A percentile compares a stretch with the other conserved stretches of the same genome.
Evolutionary conservation across 2,329 filamentous ascomycete species (phyloP).

Genomic region (Domatiomyces catenatus): DNA sequence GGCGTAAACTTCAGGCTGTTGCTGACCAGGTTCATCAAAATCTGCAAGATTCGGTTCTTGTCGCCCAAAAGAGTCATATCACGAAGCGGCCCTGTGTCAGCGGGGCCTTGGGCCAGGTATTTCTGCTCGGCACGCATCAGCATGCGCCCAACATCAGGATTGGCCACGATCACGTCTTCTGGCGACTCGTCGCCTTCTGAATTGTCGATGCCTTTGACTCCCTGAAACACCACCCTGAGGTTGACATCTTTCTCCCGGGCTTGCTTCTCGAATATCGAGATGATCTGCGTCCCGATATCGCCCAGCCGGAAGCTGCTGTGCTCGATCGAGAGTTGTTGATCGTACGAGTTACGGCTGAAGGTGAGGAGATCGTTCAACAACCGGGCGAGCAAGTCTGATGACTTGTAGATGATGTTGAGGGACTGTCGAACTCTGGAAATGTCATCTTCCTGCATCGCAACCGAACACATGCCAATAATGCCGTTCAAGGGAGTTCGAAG

Average conservation of each 20-base stretch:
- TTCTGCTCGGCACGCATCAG: slow-evolving; percentile 16
- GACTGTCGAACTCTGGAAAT: slow-evolving; percentile 62
- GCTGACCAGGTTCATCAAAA: slow-evolving; percentile 60
- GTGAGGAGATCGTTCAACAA: slow-evolving; percentile 75
- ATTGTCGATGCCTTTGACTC: slow-evolving; percentile 25
- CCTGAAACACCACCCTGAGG: slow-evolving; percentile 54
- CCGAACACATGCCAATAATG: slow-evolving; percentile 83
- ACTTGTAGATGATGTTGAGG: slow-evolving; percentile 74
- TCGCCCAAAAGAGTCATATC: slow-evolving; percentile 82
- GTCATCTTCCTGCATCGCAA: slow-evolving; percentile 82
- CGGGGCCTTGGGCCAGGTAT: slow-evolving; percentile 44
- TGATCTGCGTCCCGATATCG: slow-evolving; percentile 65
- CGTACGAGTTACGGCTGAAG: slow-evolving; percentile 88
- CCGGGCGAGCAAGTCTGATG: slow-evolving; percentile 65
- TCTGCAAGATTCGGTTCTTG: slow-evolving; percentile 72
- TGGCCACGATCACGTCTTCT: slow-evolving; percentile 30
- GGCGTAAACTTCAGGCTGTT: slow-evolving; percentile 86
- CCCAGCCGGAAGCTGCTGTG: slow-evolving; percentile 68
- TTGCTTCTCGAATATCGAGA: slow-evolving; percentile 79
- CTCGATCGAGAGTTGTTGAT: slow-evolving; percentile 64
- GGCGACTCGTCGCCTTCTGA: slow-evolving; percentile 8
- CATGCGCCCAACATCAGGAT: slow-evolving; percentile 3
- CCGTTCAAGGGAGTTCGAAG: slow-evolving; percentile 89
- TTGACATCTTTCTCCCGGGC: slow-evolving; percentile 62
- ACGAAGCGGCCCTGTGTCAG: slow-evolving; percentile 52